phyloP scores from a whole-genome alignment of 2,329 filamentous ascomycete species.

The Venturia oleaginea region DNA sequence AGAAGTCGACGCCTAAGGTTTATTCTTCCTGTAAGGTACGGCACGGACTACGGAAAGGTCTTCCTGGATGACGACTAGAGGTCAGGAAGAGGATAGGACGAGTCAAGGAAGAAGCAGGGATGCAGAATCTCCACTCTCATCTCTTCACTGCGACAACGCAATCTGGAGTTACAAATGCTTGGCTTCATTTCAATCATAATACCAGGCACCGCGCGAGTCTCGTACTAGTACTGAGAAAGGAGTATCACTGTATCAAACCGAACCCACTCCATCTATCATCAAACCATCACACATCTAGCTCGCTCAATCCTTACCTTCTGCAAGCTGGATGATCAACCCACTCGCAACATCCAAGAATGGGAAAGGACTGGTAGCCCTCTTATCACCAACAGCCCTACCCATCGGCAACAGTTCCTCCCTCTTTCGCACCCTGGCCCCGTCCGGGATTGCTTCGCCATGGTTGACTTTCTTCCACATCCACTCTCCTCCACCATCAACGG shows the following conservation, averaged over 20 bases:
- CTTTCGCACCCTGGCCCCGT: conserved; percentile 24
- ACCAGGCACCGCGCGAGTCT: neutral
- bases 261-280: neutral
- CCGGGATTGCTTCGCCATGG: conserved; percentile 10
- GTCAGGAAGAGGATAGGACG: too few relatives aligned
- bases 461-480: conserved; percentile 18
- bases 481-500: conserved; percentile 26
- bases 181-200: neutral
- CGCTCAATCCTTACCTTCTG: conserved; percentile 48
- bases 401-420: conserved; percentile 34
- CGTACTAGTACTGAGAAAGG: neutral
- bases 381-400: conserved; percentile 61
- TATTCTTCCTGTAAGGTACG: neutral
- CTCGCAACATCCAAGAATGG: conserved; percentile 93
- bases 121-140: too few relatives aligned
- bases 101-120: too few relatives aligned
- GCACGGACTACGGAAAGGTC: too few relatives aligned
- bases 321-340: conserved; percentile 84
- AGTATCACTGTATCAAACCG: neutral
- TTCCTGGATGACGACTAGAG: too few relatives aligned
- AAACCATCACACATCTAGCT: neutral
- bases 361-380: conserved; percentile 90
- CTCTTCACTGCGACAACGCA: neutral
- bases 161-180: neutral
- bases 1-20: too few relatives aligned